These are phyloP conservation scores for Kwoniella dejecticola DNA, from an alignment of 768 basidiomycete genomes.

Conservation along the genomic window DNA sequence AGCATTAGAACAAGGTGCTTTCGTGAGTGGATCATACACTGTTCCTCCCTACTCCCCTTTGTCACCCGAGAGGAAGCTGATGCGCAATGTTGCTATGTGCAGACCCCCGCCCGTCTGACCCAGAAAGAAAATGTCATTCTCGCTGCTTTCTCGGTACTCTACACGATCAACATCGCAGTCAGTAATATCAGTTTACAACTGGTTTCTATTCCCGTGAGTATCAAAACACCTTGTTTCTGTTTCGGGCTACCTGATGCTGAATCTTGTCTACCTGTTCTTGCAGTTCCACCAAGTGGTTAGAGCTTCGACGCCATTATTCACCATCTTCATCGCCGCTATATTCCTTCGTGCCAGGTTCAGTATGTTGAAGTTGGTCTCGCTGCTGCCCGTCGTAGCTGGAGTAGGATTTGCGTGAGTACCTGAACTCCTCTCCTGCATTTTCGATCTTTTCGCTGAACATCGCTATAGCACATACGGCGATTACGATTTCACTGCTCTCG, in stretches of 20 bases:
- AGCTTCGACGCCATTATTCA: constrained; percentile 89
- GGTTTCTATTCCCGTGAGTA: constrained; percentile 82
- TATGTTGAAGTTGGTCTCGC: constrained; percentile 66
- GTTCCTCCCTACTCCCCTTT: not conserved
- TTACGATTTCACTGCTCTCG: constrained; percentile 84
- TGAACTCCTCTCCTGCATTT: constrained; percentile 1
- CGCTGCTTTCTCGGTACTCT: constrained; percentile 80
- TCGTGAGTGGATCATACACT: constrained; percentile 56
- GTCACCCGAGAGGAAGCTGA: not conserved
- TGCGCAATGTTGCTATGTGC: too few relatives aligned
- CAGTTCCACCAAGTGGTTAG: constrained; percentile 98
- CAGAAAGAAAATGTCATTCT: constrained; percentile 65
- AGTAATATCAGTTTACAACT: constrained; percentile 87
- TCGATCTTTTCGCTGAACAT: not conserved
- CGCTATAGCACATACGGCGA: constrained; percentile 81
- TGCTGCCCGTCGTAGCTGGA: constrained; percentile 82
- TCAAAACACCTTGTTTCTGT: not conserved
- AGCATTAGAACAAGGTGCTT: constrained; percentile 64
- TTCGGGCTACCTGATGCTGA: too few relatives aligned
- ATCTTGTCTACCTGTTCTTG: not conserved
- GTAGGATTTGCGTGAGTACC: constrained; percentile 80
- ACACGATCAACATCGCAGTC: constrained; percentile 90
- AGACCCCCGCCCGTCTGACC: constrained; percentile 63
- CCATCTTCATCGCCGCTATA: constrained; percentile 72
- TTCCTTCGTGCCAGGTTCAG: constrained; percentile 68